Base-by-base conservation (phyloP, 2,329 filamentous ascomycete genomes). In the Trichophyton equinum region DNA sequence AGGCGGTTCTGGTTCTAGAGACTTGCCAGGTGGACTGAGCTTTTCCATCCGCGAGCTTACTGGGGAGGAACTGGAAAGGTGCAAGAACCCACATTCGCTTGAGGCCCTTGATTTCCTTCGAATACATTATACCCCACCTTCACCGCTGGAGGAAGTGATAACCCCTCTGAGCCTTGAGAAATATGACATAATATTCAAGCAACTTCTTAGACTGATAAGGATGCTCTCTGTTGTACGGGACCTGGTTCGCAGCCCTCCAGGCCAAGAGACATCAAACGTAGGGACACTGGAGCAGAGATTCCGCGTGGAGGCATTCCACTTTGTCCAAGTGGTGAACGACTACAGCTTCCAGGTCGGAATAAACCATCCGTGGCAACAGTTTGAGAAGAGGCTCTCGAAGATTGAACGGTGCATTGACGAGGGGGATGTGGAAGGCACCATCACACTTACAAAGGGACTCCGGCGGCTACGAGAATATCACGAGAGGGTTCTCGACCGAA, bases 41-140 rank as follows among this genome's bases (percentile, higher is more conserved):
- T 97, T 99, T 70, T 84, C 89, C 0, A 87, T 99, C 25, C 87
- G 94, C 42, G 86, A 92, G 66, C 79, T 97, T 64, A 81, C 85
- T 0, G 79, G 84, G 6, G 85, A 86, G 55, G 91, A 96, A 66
- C 88, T 96, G 56, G 83, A 90, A 59, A 85, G 82, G 64, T 92
- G 91, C 72, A 85, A 95, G 79, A 83, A 97, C 67, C 85, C 90
- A 0, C 82, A 89, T 69, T 87, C 86, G 0, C 80, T 97, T 18
- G 85, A 92, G 69, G 94, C 94, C 0, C 79, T 97, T n/a, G 94
- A 97, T 73, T 97, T 99, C 68, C 78, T 99, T 15, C 84, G 89
- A 1, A 77, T 99, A 6, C 87, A 91, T 53, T 97, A 96, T 74
- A 88, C 86, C 46, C 81, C 91, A 0, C 87, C 91, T 0, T 73